These are phyloP conservation scores for Brettanomyces anomalus DNA, from an alignment of 805 yeast species.

Conservation along the genomic window DNA sequence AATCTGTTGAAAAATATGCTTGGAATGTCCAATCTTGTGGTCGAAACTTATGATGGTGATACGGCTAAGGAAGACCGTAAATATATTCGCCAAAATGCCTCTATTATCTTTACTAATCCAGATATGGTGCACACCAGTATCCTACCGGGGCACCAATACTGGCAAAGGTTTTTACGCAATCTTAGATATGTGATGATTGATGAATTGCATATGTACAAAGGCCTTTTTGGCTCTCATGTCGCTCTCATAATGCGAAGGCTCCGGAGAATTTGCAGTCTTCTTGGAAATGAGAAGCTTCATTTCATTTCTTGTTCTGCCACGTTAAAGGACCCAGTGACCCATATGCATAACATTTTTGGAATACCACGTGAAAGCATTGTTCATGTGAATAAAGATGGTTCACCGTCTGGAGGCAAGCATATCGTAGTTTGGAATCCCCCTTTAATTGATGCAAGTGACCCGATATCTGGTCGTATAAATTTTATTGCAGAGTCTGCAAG, in stretches of 20 bases:
- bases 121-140: slow-evolving; percentile 85
- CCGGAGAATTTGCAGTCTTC: slow-evolving; percentile 47
- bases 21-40: slow-evolving; percentile 32
- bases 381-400: slow-evolving; percentile 72
- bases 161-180: slow-evolving; percentile 63
- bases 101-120: slow-evolving; percentile 88
- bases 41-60: slow-evolving; percentile 92
- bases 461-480: slow-evolving; percentile 52
- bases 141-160: slow-evolving; percentile 64
- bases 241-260: slow-evolving; percentile 76
- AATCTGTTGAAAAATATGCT: slow-evolving; percentile 46
- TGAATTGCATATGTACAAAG: slow-evolving; percentile 80
- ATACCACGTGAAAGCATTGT: slow-evolving; percentile 38
- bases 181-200: slow-evolving; percentile 73
- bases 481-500: slow-evolving; percentile 72
- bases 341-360: slow-evolving; percentile 71
- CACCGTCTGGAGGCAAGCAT: slow-evolving; percentile 74
- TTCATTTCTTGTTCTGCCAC: slow-evolving; percentile 96
- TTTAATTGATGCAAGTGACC: slow-evolving; percentile 46
- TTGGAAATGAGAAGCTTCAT: slow-evolving; percentile 45
- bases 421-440: slow-evolving; percentile 85
- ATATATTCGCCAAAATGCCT: slow-evolving; percentile 50
- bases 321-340: slow-evolving; percentile 59
- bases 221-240: slow-evolving; percentile 90
- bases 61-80: slow-evolving; percentile 53